Percentiles rank a stretch among this genome's conserved stretches.
These are phyloP conservation scores for Candida hungchunana DNA, from an alignment of 805 yeast species.

Conservation along the genomic window DNA sequence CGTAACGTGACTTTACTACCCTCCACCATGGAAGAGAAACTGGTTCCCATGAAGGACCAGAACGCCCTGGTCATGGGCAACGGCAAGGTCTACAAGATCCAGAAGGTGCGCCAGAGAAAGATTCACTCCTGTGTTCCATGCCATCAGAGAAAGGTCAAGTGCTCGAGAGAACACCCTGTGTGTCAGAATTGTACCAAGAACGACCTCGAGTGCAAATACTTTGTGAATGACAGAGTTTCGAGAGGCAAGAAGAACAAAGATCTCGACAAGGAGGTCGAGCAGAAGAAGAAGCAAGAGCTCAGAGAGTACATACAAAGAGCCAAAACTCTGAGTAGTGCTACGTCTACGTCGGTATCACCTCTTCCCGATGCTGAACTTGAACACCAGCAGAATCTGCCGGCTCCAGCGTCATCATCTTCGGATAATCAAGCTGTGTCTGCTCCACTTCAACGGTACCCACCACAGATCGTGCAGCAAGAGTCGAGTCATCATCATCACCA, in stretches of 20 bases:
- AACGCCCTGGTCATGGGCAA: conserved; percentile 38
- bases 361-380: conserved; percentile 10
- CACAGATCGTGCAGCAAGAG: too few species aligned
- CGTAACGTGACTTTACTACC: too few species aligned
- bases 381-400: not conserved
- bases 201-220: conserved; percentile 48
- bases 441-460: too few species aligned
- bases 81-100: conserved; percentile 56
- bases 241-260: conserved; percentile 28
- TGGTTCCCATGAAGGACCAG: conserved; percentile 31
- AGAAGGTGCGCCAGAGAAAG: conserved; percentile 55
- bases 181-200: conserved; percentile 48
- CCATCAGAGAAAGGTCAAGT: conserved; percentile 53
- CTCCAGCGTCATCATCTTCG: too few species aligned
- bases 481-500: too few species aligned
- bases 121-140: conserved; percentile 55
- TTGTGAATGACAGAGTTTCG: conserved; percentile 50
- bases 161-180: conserved; percentile 47
- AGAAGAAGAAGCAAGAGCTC: conserved; percentile 22
- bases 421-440: too few species aligned
- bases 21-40: conserved; percentile 20
- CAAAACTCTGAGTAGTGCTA: conserved; percentile 15
- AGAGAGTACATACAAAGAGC: conserved; percentile 24
- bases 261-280: conserved; percentile 22
- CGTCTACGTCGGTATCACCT: conserved; percentile 6